Base-by-base conservation (phyloP, 1,284 basidiomycete genomes). In the Xanthoconium separans region DNA sequence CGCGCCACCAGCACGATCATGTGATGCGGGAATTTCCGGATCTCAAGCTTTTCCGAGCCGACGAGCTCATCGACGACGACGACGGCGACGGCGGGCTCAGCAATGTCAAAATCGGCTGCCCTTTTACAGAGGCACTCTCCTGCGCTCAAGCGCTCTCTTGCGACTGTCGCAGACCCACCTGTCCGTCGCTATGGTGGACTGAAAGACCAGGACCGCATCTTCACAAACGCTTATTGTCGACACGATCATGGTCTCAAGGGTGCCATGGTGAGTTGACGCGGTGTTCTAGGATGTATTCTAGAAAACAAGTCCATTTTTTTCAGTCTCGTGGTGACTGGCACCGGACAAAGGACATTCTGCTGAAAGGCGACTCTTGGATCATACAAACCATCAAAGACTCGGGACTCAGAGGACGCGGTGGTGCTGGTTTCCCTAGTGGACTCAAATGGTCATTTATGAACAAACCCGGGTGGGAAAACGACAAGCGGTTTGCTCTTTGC, bases 401-500 rank as follows among this genome's bases (percentile, higher is more conserved):
- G 15, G 96, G 96, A 50, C 81, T 99, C 45, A 87, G 96, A 68
- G 96, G 96, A 27, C 89, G 97, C 61, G 96, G 96, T 59, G 96
- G 97, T 58, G 97, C 96, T 51, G 96, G 97, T 44, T 99, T 99
- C 73, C 96, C 95, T 2, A 93, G 90, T 61, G 96, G 96, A 47
- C 80, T 99, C 64, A 99, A 99, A 74, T 99, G 96, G 96, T 91
- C 87, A 70, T 98, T 98, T 73, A 98, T 96, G 91, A 98, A 98
- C 80, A 98, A 98, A 77, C 96, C 95, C 30, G 89, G 89, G 42
- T 98, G 96, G 95, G 87, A 99, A 78, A 91, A 94, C 70, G 96
- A 98, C 71, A 84, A 84, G 57, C 81, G 94, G 87, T 89, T 57
- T 55, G 79, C 16, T 65, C 31, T 42, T 49, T 44, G 36, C 4